Percentiles rank a stretch among this genome's conserved stretches.
Evolutionary conservation across 371 early-diverging fungal genomes (phyloP).

Genomic region (Phascolomyces articulosus): DNA sequence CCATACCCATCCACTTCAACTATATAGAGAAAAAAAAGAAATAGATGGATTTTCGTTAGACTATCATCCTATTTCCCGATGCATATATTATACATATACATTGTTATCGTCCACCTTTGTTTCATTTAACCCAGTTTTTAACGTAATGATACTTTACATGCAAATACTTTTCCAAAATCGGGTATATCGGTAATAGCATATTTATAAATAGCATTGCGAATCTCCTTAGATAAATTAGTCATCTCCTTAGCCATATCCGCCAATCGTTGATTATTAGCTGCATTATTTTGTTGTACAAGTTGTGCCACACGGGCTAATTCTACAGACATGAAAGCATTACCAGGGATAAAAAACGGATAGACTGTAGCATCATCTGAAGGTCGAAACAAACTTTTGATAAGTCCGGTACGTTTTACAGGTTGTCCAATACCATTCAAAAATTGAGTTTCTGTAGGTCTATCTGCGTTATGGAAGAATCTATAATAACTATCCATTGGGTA

Average conservation of each 20-base stretch:
- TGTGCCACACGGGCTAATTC: conserved; percentile 50
- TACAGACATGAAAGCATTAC: conserved; percentile 70
- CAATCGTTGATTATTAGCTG: neutral
- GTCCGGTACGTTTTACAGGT: conserved; percentile 58
- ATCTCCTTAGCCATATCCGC: conserved; percentile 20
- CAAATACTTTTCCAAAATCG: conserved; percentile 42
- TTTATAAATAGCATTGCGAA: conserved; percentile 58
- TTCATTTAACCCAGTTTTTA: neutral
- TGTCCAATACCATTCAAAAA: conserved; percentile 57
- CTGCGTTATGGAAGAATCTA: conserved; percentile 31
- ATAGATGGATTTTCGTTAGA: too few species aligned
- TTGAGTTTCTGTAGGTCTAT: conserved; percentile 61
- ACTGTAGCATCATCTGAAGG: conserved; percentile 71
- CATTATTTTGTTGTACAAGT: conserved; percentile 16
- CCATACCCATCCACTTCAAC: conserved; percentile 75
- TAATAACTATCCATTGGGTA: conserved; percentile 25
- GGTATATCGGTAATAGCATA: conserved; percentile 56
- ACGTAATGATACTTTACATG: conserved; percentile 31
- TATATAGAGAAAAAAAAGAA: too few species aligned
- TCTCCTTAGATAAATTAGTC: conserved; percentile 40
- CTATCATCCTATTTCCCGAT: too few species aligned
- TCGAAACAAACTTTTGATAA: conserved; percentile 64
- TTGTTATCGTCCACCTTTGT: neutral
- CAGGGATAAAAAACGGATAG: conserved; percentile 66
- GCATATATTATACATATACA: neutral